Evolutionary conservation across 305 asterid species (phyloP).

Genomic region (Fraxinus sp.): DNA sequence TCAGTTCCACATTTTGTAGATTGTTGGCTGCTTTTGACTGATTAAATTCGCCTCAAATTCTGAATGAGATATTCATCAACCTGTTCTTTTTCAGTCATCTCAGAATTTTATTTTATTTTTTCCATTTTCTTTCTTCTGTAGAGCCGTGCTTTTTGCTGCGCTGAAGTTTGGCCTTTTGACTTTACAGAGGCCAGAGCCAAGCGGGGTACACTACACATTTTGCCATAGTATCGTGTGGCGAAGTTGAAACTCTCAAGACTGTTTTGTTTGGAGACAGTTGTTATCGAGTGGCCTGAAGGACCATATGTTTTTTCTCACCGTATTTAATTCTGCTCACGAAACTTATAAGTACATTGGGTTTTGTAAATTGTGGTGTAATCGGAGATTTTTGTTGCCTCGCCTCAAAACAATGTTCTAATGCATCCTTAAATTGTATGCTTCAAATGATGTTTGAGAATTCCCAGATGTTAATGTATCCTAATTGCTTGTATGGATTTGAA

Average conservation of each 20-base stretch:
- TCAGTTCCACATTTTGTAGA: background rate
- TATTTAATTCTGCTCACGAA: constrained; percentile 29
- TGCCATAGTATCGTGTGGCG: background rate
- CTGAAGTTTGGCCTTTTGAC: background rate
- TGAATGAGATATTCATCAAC: background rate
- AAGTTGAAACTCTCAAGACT: background rate
- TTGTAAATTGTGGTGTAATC: constrained; percentile 45
- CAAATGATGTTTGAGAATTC: background rate
- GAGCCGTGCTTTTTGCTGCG: constrained; percentile 11
- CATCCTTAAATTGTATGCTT: constrained; percentile 16
- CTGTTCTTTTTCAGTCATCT: background rate
- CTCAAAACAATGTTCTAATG: constrained; percentile 15
- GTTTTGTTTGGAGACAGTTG: constrained; percentile 31
- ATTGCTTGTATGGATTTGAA: background rate
- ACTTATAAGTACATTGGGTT: constrained; percentile 47
- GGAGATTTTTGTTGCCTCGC: constrained; percentile 15
- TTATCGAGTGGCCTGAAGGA: constrained; percentile 24
- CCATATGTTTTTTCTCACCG: constrained; percentile 4
- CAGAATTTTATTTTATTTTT: background rate
- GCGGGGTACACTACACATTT: background rate
- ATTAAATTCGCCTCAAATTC: background rate
- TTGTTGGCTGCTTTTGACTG: background rate
- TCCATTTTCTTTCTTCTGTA: background rate
- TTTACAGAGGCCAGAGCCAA: constrained; percentile 6
- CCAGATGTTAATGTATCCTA: background rate